These are phyloP conservation scores for Amanita pseudoporphyria DNA, from an alignment of 768 basidiomycete species.

Conservation along the genomic window DNA sequence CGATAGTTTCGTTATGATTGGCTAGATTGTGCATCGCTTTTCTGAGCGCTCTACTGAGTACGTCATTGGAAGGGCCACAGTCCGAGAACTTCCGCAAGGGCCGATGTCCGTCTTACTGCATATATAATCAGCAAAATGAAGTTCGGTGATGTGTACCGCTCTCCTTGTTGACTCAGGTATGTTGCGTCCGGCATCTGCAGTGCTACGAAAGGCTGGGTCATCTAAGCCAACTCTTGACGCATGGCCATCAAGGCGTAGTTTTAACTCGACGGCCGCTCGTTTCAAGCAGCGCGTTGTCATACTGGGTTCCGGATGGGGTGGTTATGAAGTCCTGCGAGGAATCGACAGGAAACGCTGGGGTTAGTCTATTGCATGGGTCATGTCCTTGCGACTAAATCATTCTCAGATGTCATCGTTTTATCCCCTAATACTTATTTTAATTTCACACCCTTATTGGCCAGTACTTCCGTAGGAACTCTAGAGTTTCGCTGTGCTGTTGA, in stretches of 20 bases:
- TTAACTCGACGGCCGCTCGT: constrained; percentile 27
- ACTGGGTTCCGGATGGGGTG: constrained; percentile 73
- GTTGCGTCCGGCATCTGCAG: neutral
- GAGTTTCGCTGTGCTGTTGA: constrained; percentile 78
- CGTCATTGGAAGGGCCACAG: neutral
- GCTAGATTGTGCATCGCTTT: too few species aligned
- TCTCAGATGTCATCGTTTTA: constrained; percentile 51
- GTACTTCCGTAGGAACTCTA: constrained; percentile 73
- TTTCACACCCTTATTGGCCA: constrained; percentile 58
- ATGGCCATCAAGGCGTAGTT: constrained; percentile 17
- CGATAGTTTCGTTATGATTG: too few species aligned
- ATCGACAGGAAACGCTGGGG: constrained; percentile 69
- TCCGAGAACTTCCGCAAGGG: neutral
- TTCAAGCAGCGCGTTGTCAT: constrained; percentile 47
- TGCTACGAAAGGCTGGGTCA: neutral
- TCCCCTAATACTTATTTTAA: constrained; percentile 65
- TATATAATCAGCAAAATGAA: neutral
- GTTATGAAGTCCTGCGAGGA: constrained; percentile 56
- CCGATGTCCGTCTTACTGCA: too few species aligned
- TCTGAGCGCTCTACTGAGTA: too few species aligned
- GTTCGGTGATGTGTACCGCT: neutral
- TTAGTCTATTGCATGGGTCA: constrained; percentile 20
- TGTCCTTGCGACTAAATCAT: constrained; percentile 1
- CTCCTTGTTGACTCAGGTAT: neutral
- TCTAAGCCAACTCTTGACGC: too few species aligned